Conservation (phyloP, 1,284 basidiomycete genomes). For the Xanthoconium separans region DNA sequence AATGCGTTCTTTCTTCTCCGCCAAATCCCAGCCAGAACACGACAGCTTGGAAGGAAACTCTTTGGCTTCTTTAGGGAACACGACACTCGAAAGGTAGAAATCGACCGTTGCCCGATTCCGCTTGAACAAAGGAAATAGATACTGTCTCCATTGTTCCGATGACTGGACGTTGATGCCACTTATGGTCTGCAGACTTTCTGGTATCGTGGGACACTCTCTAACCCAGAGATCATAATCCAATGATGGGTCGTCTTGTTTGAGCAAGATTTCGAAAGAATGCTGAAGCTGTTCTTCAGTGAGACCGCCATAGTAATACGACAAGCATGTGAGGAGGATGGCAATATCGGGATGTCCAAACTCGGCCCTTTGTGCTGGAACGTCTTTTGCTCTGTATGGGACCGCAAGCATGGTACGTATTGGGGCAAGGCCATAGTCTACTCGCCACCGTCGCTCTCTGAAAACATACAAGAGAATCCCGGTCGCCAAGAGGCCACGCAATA, state of each 20-base stretch:
- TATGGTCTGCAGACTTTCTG: slow-evolving; percentile 30
- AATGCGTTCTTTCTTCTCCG: slow-evolving; percentile 34
- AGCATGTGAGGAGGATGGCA: slow-evolving; percentile 45
- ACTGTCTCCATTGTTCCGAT: slow-evolving; percentile 30
- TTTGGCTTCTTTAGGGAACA: slow-evolving; percentile 36
- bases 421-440: slow-evolving; percentile 54
- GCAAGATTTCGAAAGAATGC: slow-evolving; percentile 40
- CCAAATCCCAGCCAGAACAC: slow-evolving; percentile 55
- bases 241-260: slow-evolving; percentile 43
- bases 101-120: slow-evolving; percentile 42
- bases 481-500: slow-evolving; percentile 46
- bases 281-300: slow-evolving; percentile 40
- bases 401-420: slow-evolving; percentile 45
- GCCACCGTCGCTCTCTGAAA: slow-evolving; percentile 45
- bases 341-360: slow-evolving; percentile 60
- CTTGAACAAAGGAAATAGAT: slow-evolving; percentile 38
- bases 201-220: slow-evolving; percentile 23
- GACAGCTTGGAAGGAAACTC: slow-evolving; percentile 47
- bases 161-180: slow-evolving; percentile 45
- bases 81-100: slow-evolving; percentile 44
- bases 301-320: slow-evolving; percentile 54
- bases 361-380: slow-evolving; percentile 46
- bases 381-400: slow-evolving; percentile 55
- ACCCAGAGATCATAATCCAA: slow-evolving; percentile 47
- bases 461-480: slow-evolving; percentile 42